Conservation (phyloP, 208 protist species). For the Angomonas ambiguus region DNA sequence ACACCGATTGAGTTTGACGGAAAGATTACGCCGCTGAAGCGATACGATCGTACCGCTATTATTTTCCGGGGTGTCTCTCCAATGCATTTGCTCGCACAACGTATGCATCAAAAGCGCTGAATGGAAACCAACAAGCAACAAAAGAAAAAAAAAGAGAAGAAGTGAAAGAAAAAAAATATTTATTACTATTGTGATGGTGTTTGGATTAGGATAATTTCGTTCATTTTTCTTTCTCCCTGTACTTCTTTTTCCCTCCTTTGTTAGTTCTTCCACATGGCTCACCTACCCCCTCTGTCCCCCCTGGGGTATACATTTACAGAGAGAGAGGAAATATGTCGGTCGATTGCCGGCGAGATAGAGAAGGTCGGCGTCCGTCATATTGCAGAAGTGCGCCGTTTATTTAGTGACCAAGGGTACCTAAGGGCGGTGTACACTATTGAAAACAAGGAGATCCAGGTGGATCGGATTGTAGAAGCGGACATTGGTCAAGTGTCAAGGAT, state of each 20-base stretch:
- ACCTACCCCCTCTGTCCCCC: background rate
- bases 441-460: slow-evolving; percentile 9
- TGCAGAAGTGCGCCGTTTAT: slow-evolving; percentile 6
- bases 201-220: background rate
- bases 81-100: slow-evolving; percentile 54
- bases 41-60: slow-evolving; percentile 62
- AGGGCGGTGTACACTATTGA: slow-evolving; percentile 25
- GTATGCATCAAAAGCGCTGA: slow-evolving; percentile 23
- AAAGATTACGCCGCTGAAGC: slow-evolving; percentile 33
- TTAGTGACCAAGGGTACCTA: slow-evolving; percentile 19
- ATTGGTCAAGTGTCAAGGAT: background rate
- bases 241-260: background rate
- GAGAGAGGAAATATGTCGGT: slow-evolving; percentile 10
- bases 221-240: slow-evolving; percentile 8
- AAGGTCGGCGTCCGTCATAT: slow-evolving; percentile 16
- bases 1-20: slow-evolving; percentile 69
- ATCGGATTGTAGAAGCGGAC: slow-evolving; percentile 18
- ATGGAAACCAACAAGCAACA: background rate
- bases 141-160: background rate
- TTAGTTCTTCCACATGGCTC: too few relatives aligned
- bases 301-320: slow-evolving; percentile 5
- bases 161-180: background rate
- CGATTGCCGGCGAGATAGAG: slow-evolving; percentile 20
- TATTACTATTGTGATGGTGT: background rate
- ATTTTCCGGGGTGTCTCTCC: slow-evolving; percentile 81